A percentile compares a stretch with the other conserved stretches of the same genome.
These are phyloP conservation scores for Coprinopsis sp. DNA, from an alignment of 768 basidiomycete genomes.

Conservation along the genomic window DNA sequence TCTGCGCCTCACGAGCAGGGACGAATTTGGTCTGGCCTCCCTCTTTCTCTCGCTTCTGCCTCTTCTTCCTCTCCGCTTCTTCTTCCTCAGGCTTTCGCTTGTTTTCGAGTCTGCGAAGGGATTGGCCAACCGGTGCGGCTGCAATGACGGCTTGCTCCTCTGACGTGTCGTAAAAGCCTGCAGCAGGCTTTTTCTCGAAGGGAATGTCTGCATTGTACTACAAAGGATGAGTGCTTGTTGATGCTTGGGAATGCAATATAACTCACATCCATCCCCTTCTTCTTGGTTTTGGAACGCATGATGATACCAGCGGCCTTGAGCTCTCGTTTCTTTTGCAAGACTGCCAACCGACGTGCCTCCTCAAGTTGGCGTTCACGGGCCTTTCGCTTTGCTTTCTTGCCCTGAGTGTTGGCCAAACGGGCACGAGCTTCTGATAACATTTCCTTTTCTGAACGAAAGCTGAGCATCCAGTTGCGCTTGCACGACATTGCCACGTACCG, in stretches of 20 bases:
- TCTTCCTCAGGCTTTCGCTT: conserved; percentile 94
- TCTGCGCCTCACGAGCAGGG: conserved; percentile 95
- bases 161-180: conserved; percentile 95
- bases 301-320: conserved; percentile 98
- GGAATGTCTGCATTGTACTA: conserved; percentile 98
- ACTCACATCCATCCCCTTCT: conserved; percentile 96
- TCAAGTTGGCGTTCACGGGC: conserved; percentile 96
- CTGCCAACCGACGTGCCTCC: conserved; percentile 90
- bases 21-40: conserved; percentile 91
- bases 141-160: conserved; percentile 88
- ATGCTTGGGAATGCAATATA: too few relatives aligned
- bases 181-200: conserved; percentile 92
- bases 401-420: conserved; percentile 96
- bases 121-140: conserved; percentile 88
- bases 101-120: conserved; percentile 87
- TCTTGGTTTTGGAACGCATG: conserved; percentile 91
- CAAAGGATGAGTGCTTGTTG: background rate
- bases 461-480: background rate
- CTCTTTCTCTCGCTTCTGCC: conserved; percentile 66
- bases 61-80: conserved; percentile 89
- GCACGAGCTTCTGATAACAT: conserved; percentile 99
- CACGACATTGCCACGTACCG: conserved; percentile 42
- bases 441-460: conserved; percentile 75
- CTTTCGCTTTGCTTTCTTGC: conserved; percentile 99
- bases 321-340: conserved; percentile 96